Base-by-base conservation (phyloP, 345 rosid genomes). In the Hypericum androsaemum region DNA sequence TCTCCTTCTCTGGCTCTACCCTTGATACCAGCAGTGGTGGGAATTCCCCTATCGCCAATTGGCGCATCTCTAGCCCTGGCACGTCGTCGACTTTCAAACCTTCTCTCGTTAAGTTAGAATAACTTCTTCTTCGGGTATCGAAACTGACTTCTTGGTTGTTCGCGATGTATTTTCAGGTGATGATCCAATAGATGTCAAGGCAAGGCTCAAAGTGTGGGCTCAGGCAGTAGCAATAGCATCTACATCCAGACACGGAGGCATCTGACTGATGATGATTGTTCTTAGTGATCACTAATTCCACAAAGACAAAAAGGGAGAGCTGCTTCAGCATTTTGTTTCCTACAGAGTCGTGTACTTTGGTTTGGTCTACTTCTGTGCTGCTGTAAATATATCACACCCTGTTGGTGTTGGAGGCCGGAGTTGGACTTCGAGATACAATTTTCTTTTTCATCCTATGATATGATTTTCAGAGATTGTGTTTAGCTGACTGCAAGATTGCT, bases 31-130 rank as follows among this genome's bases (percentile, higher is more conserved):
- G 95, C 32, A 88, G 86, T 42, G 96, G 94, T 9, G 88, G 96
- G 58, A 69, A 80, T 54, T 92, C 96, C n/a, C 98, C 98, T 8
- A 78, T 82, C 11, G 63, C 90, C 52, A 80, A 76, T 54, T 89
- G 88, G 86, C 89, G 84, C 60, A 92, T 92, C 62, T 88, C 95
- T 0, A 75, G 88, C 61, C 98, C 98, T 44, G 98, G 98, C 87
- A 42, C 64, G 76, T 43, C 10, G 11, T 5, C 40, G 10, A 11
- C 15, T 11, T 6, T n/a, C 6, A 16, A 0, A 59, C 53, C 5
- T n/a, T 12, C 16, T 28, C n/a, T 7, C 1, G 32, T 22, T 22
- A 22, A 22, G 32, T 22, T 22, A 22, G 32, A 22, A 22, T 4
- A 7, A 10, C 12, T 40, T 8, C 17, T 14, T 7, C 46, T 0